Evolutionary conservation across 1,284 basidiomycete species (phyloP).

Genomic region (Wallemia mellicola): DNA sequence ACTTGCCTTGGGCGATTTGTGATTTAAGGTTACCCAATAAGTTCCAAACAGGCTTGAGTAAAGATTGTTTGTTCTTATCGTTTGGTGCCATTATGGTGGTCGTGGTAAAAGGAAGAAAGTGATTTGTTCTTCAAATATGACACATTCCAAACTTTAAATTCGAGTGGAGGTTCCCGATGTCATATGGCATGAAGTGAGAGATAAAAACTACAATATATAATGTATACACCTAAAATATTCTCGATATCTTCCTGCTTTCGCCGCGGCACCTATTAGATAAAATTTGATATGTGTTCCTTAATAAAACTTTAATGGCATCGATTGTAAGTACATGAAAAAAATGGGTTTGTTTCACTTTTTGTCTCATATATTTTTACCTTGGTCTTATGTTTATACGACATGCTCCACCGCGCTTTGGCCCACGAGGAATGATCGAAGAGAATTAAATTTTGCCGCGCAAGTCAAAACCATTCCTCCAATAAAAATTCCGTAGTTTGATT

Average conservation of each 20-base stretch:
- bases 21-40: background rate
- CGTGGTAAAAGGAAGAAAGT: background rate
- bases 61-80: background rate
- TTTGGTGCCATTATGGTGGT: background rate
- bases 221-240: background rate
- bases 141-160: background rate
- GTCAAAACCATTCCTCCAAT: too few relatives aligned
- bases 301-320: background rate
- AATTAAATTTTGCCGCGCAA: too few relatives aligned
- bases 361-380: too few relatives aligned
- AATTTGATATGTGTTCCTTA: background rate
- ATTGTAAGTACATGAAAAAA: background rate
- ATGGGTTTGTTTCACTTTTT: too few relatives aligned
- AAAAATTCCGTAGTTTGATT: background rate
- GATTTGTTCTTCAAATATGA: background rate
- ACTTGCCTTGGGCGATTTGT: background rate
- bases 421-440: too few relatives aligned
- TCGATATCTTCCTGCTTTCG: background rate
- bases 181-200: too few relatives aligned
- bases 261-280: background rate
- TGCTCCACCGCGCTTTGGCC: too few relatives aligned
- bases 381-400: too few relatives aligned
- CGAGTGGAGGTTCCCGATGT: background rate
- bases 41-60: background rate
- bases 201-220: too few relatives aligned